phyloP scores from a whole-genome alignment of 495 filamentous ascomycete species.

The Trichoderma erinaceum region DNA sequence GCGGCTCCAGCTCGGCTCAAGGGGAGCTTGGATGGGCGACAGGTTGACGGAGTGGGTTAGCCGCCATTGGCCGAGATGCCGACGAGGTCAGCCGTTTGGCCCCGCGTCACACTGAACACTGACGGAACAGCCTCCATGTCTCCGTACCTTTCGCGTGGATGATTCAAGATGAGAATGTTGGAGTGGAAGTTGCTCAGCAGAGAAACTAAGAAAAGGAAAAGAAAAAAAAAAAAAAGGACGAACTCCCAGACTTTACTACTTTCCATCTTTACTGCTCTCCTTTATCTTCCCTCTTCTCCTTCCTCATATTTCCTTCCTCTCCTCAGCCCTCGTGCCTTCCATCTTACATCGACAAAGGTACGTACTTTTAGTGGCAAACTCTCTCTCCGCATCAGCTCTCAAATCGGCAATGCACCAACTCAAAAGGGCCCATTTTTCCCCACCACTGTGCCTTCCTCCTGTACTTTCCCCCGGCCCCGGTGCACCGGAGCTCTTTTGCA shows the following conservation, averaged over 20 bases:
- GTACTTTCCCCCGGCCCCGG: background rate
- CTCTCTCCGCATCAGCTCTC: conserved; percentile 3
- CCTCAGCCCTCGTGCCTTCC: background rate
- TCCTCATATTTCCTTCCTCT: background rate
- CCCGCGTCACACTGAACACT: background rate
- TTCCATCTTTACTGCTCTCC: too few relatives aligned
- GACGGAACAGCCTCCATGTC: background rate
- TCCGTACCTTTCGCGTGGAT: background rate
- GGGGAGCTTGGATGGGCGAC: background rate
- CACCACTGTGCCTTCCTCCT: background rate
- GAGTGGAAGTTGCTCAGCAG: too few relatives aligned
- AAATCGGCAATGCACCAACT: conserved; percentile 5
- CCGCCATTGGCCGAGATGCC: conserved; percentile 17
- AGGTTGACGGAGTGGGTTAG: background rate
- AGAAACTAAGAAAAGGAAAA: too few relatives aligned
- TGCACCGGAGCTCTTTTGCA: conserved; percentile 7
- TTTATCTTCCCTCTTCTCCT: background rate
- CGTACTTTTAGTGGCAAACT: background rate
- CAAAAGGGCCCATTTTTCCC: background rate
- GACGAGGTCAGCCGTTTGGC: conserved; percentile 11
- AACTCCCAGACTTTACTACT: too few relatives aligned
- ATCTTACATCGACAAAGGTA: background rate
- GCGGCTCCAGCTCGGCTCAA: conserved; percentile 13
- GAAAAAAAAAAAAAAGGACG: too few relatives aligned
- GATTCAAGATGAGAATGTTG: too few relatives aligned